Evolutionary conservation across 176 grass and related monocot genomes (phyloP).

Genomic region (Oryza longistaminata): DNA sequence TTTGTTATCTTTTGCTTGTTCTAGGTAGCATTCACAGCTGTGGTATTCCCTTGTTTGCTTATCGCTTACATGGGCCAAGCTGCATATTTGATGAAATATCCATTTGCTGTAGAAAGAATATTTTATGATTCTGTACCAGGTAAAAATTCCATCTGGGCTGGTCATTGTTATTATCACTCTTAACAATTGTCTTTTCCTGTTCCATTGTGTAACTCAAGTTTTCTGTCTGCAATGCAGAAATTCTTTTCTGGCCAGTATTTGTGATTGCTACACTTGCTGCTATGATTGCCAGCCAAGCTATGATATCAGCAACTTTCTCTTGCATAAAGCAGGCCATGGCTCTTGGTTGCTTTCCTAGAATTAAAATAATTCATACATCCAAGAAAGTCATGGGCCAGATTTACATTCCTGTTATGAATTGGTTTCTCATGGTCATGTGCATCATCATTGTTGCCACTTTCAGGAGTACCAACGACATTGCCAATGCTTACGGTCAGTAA

Average conservation of each 20-base stretch:
- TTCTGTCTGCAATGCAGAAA: slow-evolving; percentile 48
- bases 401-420: slow-evolving; percentile 97
- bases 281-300: slow-evolving; percentile 99
- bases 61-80: slow-evolving; percentile 99
- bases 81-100: slow-evolving; percentile 87
- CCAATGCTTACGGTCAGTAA: slow-evolving; percentile 86
- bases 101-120: slow-evolving; percentile 66
- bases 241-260: slow-evolving; percentile 95
- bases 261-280: slow-evolving; percentile 94
- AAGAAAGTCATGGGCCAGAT: slow-evolving; percentile 96
- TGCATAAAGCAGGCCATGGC: slow-evolving; percentile 99
- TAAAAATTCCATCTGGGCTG: slow-evolving; percentile 36
- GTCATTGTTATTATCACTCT: slow-evolving; percentile 18
- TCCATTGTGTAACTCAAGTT: slow-evolving; percentile 1
- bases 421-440: slow-evolving; percentile 98
- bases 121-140: slow-evolving; percentile 98
- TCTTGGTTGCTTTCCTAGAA: slow-evolving; percentile 90
- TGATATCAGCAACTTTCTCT: slow-evolving; percentile 99
- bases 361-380: slow-evolving; percentile 97
- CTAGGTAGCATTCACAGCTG: slow-evolving; percentile 85
- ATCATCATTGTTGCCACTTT: slow-evolving; percentile 88
- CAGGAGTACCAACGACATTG: slow-evolving; percentile 87
- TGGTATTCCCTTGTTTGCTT: slow-evolving; percentile 93
- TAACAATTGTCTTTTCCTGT: slow-evolving; percentile 11
- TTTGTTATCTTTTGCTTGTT: slow-evolving; percentile 25